A percentile compares a stretch with the other conserved stretches of the same genome.
Conservation (phyloP, 768 basidiomycete genomes). For the Crassisporium funariophilum region DNA sequence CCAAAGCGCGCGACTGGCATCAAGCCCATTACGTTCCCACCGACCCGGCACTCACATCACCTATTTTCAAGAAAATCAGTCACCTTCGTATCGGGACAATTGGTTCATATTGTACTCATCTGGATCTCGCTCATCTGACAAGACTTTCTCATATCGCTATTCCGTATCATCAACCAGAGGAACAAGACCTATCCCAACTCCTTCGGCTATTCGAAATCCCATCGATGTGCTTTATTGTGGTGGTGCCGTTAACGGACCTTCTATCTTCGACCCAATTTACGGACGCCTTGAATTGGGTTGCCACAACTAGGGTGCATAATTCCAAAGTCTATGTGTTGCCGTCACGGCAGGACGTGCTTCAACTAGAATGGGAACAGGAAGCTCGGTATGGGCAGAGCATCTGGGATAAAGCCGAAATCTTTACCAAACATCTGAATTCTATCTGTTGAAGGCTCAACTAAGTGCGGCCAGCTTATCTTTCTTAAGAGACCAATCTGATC, state of each 20-base stretch:
- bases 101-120: constrained; percentile 13
- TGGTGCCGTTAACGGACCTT: constrained; percentile 19
- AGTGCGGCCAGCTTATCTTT: too few relatives aligned
- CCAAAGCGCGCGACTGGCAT: constrained; percentile 14
- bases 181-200: constrained; percentile 13
- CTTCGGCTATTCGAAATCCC: constrained; percentile 15
- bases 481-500: too few relatives aligned
- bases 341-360: constrained; percentile 12
- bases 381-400: constrained; percentile 23
- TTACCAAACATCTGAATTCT: constrained; percentile 11
- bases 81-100: constrained; percentile 21
- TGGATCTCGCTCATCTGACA: constrained; percentile 17
- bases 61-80: constrained; percentile 21
- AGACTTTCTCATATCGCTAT: constrained; percentile 25
- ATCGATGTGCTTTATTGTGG: constrained; percentile 13
- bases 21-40: not conserved
- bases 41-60: constrained; percentile 5
- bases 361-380: constrained; percentile 29
- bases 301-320: not conserved
- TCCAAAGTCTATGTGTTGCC: constrained; percentile 13
- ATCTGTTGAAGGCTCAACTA: too few relatives aligned
- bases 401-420: constrained; percentile 25
- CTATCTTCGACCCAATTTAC: constrained; percentile 5
- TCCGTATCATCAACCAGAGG: constrained; percentile 16
- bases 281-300: constrained; percentile 19